Base-by-base conservation (phyloP, 2,329 filamentous ascomycete genomes). In the Fusarium equiseti region DNA sequence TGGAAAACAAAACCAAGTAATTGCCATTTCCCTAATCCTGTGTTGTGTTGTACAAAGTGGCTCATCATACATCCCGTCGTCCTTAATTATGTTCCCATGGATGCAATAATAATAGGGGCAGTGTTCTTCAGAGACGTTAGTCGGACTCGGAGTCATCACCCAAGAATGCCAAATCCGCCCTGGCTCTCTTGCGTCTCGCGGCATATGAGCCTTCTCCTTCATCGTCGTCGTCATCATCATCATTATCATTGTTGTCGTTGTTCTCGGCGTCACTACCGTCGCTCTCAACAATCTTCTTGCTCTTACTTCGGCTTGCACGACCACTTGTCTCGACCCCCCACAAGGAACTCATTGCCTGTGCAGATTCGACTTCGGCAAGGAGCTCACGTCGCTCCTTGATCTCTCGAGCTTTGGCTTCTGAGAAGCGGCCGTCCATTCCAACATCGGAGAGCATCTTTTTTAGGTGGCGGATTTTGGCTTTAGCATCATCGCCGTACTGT, bases 301-400 rank as follows among this genome's bases (percentile, higher is more conserved):
- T 72, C 71, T 80, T 80, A 62, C 79, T 78, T 45, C 77, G 78
- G 49, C 85, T 85, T 22, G 83, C 82, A 11, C 83, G 80, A 4
- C 79, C 77, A n/a, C 77, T 78, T 3, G 79, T 63, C 18, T 68
- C 80, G 42, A 81, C 80, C 2, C 95, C 95, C 94, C 95, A 98
- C 53, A 87, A 85, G 72, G 89, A 87, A 63, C 93, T 91, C 75
- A 94, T 95, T 78, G 96, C 90, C 78, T 93, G 90, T 18, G 97
- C 94, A 15, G 90, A 91, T 76, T 96, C 93, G 9, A 97, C 83
- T 76, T 99, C 95, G 1, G 91, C 93, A 75, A 89, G 86, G 38
- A 99, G 85, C 81, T 99, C 95, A 56, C 95, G 87, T 76, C 88
- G 86, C 81, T 97, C 95, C 78, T 94, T 96, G 78, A 98, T 98